Base-by-base conservation (phyloP, 768 basidiomycete species). In the Phlegmacium glaucopus region DNA sequence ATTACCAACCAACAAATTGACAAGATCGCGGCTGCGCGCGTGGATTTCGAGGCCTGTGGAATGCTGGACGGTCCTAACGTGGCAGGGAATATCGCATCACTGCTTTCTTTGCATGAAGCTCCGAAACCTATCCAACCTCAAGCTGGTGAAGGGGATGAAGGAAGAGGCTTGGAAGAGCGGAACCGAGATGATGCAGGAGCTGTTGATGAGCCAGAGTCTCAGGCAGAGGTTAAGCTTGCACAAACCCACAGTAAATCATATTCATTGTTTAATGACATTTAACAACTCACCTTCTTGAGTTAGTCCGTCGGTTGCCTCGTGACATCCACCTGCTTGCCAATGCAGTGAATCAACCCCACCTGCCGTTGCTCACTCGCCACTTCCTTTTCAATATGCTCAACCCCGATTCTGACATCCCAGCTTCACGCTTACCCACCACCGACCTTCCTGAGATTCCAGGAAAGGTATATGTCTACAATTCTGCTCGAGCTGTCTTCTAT, bases 41-140 rank as follows among this genome's bases (percentile, higher is more conserved):
- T 47, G 0, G 45, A 65, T 34, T 65, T 69, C 16, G 16, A 35
- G 11, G 40, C 13, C 8, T 36, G 42, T 2, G 56, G 56, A 3
- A 63, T 68, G 59, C 48, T 68, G 4, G 13, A 36, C 42, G 30
- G 30, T 13, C 13, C 30, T 32, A 13, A 13, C 13, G 9, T 32
- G 9, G 9, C 30, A 13, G 30, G 9, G 8, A 13, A 32, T 8
- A 32, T 32, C 30, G 9, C 13, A 8, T 8, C 30, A 8, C 9
- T 8, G 30, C 30, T 32, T 32, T 8, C 30, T 8, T 11, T 7
- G 27, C 36, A 10, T 2, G 15, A 16, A 26, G 16, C 6, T 34
- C n/a, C 13, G 13, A 26, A 2, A 27, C 39, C 9, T 2, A 8
- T 16, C 3, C 15, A 10, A 11, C n/a, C n/a, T 9, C n/a, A 10